Base-by-base conservation (phyloP, 2,329 filamentous ascomycete genomes). In the Fusarium heterosporum region DNA sequence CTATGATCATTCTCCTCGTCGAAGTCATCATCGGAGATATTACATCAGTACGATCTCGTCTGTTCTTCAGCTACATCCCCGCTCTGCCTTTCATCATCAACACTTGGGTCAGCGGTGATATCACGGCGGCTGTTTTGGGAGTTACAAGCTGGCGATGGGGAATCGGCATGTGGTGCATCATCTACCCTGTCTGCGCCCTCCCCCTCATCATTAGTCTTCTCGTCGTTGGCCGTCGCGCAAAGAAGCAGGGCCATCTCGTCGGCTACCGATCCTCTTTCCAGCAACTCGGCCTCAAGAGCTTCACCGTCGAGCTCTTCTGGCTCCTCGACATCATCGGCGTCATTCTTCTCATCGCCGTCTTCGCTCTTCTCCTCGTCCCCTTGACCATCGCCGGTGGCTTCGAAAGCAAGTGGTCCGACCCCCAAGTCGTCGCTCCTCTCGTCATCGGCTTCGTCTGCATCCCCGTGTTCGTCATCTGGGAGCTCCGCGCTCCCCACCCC, bases 21-120 rank as follows among this genome's bases (percentile, higher is more conserved):
- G 87, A 90, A 74, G 85, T 90, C 69, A 83, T 91, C 60, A 79
- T 90, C 43, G 88, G 83, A 42, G 89, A 91, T 67, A 81, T 88
- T 26, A 89, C 88, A 3, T 90, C 88, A 2, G 84, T 87, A 8
- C 84, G 87, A 14, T 81, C 86, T 12, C 87, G 89, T 71, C 79
- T 90, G 10, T 79, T 90, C 68, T 90, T 89, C 79, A 88, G 85
- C 46, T 90, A 89, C 71, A 81, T 90, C 61, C 87, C 87, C 3
- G 84, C 85, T 2, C 70, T 81, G 8, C 87, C 87, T 2, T 89
- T 87, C 76, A 78, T 89, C 68, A 84, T 88, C 76, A 89, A 89
- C 76, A 87, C 88, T 2, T 90, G 88, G 88, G 82, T 89, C 6
- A 85, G 84, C 64, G 88, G 88, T 26, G 80, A 89, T 68, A 76